phyloP scores from a whole-genome alignment of 176 grass and related monocot species.

The Puccinellia tenuiflora region DNA sequence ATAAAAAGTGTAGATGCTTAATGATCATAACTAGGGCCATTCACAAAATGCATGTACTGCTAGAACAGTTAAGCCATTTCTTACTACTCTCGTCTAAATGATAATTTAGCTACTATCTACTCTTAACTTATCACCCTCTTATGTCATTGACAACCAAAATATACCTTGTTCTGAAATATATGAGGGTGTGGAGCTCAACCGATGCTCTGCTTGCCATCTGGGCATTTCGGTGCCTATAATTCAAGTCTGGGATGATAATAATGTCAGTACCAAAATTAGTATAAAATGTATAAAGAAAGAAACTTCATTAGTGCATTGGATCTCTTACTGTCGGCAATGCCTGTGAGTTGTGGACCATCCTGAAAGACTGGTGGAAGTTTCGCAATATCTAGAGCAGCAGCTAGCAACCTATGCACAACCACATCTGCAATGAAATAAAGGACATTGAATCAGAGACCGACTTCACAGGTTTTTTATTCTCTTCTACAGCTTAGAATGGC shows the following conservation, averaged over 20 bases:
- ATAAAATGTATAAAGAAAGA: not conserved
- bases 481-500: not conserved
- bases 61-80: constrained; percentile 16
- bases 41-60: constrained; percentile 11
- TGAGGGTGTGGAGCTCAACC: constrained; percentile 89
- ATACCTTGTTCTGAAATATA: constrained; percentile 98
- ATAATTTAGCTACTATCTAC: constrained; percentile 1
- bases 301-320: constrained; percentile 6
- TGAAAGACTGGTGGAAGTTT: constrained; percentile 94
- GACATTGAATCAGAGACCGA: constrained; percentile 18
- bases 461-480: not conserved
- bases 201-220: constrained; percentile 98
- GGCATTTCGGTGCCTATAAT: constrained; percentile 91
- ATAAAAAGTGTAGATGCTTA: not conserved
- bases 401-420: constrained; percentile 93
- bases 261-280: constrained; percentile 29
- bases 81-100: not conserved
- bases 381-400: constrained; percentile 83
- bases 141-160: not conserved
- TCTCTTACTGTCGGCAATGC: constrained; percentile 86
- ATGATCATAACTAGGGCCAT: not conserved
- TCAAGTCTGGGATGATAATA: constrained; percentile 58
- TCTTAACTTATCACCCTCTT: not conserved
- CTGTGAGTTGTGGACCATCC: constrained; percentile 79
- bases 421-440: constrained; percentile 67